Evolutionary conservation across 768 basidiomycete species (phyloP), one percentile per base, ranked within the genome.

Genomic region (Leccinum fibrillosum): DNA sequence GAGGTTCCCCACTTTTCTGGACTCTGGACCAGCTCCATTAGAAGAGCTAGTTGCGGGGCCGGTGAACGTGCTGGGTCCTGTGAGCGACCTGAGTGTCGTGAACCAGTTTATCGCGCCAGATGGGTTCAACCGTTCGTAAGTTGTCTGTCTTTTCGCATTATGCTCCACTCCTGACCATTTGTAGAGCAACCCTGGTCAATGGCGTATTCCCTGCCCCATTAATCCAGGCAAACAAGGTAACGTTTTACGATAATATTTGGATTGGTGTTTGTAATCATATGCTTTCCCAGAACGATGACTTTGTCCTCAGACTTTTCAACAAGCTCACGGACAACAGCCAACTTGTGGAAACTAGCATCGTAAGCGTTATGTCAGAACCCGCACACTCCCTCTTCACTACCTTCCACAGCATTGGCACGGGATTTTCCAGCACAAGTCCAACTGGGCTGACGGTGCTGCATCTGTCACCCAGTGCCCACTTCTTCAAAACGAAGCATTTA

Each of bases 141-240:
- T 63, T 13, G 17, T 19, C 7, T 35, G 25, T 0, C 21, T 35
- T 35, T 5, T 44, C 10, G 7, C 11, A n/a, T 56, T 25, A 35
- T 30, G 1, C 25, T 21, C 8, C 8, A 1, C 17, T 47, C 5
- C 51, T 54, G 23, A 62, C 15, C 3, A 17, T 42, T 51, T 12
- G 7, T 23, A 80, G 79, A 25, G 70, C 80, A 1, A 76, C 78
- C 5, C 69, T 83, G 3, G 76, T 72, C 21, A 77, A 75, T 35
- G 78, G 78, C 1, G 69, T 66, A 28, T 80, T 76, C 52, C 84
- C 81, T 10, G 82, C 71, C 0, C 80, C 82, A 7, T 66, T 82
- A 49, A 78, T 84, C 54, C 55, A 30, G 4, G 78, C 73, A 4
- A 63, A 70, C 35, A 83, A 78, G 65, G 72, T 65, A 25, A 44